Evolutionary conservation across 108 stramenopile species (phyloP).

Genomic region (Pseudonitzschia multiseries): DNA sequence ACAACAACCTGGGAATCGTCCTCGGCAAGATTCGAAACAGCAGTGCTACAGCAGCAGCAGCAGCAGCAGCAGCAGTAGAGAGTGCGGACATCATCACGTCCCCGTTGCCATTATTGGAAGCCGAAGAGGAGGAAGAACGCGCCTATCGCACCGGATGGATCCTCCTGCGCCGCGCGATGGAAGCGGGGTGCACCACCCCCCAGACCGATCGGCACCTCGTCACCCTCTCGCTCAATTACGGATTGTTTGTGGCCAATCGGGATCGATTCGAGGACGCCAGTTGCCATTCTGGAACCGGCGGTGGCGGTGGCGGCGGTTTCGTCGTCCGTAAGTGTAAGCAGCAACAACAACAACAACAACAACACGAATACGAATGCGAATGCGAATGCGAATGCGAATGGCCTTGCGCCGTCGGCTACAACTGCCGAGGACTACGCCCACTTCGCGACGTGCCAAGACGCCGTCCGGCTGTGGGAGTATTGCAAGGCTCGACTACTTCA

Average conservation of each 20-base stretch:
- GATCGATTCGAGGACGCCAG: constrained; percentile 52
- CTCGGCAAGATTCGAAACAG: constrained; percentile 27
- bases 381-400: too few relatives aligned
- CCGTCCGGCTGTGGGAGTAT: background rate
- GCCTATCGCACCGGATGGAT: constrained; percentile 26
- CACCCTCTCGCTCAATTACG: constrained; percentile 53
- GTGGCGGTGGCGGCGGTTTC: too few relatives aligned
- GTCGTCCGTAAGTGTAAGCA: too few relatives aligned
- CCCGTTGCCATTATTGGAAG: too few relatives aligned
- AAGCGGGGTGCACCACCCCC: constrained; percentile 39
- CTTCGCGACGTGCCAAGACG: background rate
- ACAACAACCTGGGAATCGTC: constrained; percentile 58
- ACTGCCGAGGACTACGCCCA: background rate
- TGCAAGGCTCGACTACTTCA: background rate
- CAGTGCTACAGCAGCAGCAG: background rate
- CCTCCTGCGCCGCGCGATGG: constrained; percentile 18
- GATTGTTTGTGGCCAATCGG: constrained; percentile 55
- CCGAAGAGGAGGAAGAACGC: constrained; percentile 14
- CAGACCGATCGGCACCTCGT: constrained; percentile 36
- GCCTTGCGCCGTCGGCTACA: too few relatives aligned
- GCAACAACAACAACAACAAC: too few relatives aligned
- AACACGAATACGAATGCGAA: too few relatives aligned
- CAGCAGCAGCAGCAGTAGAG: too few relatives aligned
- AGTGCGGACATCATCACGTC: too few relatives aligned
- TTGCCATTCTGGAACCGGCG: constrained; percentile 31